These are phyloP conservation scores for Allium sativum DNA, from an alignment of 106 monocot genomes.

Conservation along the genomic window DNA sequence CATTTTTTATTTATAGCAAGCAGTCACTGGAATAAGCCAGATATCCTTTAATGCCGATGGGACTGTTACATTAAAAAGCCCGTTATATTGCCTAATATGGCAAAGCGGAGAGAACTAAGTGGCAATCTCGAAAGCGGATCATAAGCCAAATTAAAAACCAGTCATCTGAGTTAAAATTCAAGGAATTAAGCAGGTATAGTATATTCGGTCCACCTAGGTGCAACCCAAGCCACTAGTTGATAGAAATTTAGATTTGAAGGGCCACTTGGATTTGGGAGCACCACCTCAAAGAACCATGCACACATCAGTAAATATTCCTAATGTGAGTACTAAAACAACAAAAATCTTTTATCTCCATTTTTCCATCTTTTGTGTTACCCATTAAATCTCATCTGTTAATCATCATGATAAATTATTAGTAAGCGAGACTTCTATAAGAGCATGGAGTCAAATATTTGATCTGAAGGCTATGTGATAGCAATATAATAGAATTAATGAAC, in stretches of 20 bases:
- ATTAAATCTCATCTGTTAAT: too few species aligned
- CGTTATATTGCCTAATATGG: conserved; percentile 41
- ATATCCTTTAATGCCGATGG: conserved; percentile 68
- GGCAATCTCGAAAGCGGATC: conserved; percentile 47
- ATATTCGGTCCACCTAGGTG: conserved; percentile 62
- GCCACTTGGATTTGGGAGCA: conserved; percentile 37
- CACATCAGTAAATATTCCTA: conserved; percentile 54
- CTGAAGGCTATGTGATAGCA: too few species aligned
- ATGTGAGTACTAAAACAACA: conserved; percentile 36
- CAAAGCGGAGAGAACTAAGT: conserved; percentile 77
- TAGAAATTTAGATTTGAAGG: conserved; percentile 38
- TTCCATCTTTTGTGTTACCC: too few species aligned
- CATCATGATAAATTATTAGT: too few species aligned
- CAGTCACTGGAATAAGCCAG: conserved; percentile 44
- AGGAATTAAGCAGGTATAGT: conserved; percentile 65
- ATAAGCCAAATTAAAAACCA: conserved; percentile 45
- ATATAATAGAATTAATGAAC: too few species aligned
- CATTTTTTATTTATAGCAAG: conserved; percentile 28
- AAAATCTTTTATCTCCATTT: not conserved
- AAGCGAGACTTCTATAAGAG: too few species aligned
- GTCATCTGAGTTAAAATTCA: conserved; percentile 41
- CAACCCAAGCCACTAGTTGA: conserved; percentile 39
- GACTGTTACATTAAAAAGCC: conserved; percentile 64
- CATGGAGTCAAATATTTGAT: too few species aligned
- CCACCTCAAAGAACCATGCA: conserved; percentile 33